A percentile compares a stretch with the other conserved stretches of the same genome.
Evolutionary conservation across 208 protist species (phyloP).

Genomic region (Lotmaria passim): DNA sequence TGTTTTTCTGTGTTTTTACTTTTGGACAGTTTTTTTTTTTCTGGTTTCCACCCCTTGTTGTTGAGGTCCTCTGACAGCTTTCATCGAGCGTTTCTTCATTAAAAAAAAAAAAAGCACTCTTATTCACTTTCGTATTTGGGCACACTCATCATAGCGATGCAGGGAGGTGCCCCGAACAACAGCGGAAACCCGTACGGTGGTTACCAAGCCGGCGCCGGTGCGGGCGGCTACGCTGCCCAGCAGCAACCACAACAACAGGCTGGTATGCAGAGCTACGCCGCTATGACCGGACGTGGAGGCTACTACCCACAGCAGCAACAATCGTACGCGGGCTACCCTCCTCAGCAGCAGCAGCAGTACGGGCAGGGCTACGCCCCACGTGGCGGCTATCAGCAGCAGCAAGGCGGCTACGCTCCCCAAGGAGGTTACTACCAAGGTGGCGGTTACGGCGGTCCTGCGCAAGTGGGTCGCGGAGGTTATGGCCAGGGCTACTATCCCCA

Average conservation of each 20-base stretch:
- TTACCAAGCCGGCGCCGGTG: conserved; percentile 28
- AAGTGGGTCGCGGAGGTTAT: conserved; percentile 1
- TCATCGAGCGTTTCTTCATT: background rate
- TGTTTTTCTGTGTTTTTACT: background rate
- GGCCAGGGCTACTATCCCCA: conserved; percentile 24
- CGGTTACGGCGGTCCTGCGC: conserved; percentile 6
- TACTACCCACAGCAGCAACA: conserved; percentile 34
- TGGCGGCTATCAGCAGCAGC: conserved; percentile 30
- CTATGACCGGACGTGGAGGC: conserved; percentile 12
- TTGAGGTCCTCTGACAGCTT: background rate
- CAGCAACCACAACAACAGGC: conserved; percentile 8
- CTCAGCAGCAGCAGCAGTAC: conserved; percentile 34
- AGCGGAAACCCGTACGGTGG: conserved; percentile 27
- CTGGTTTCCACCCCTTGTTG: conserved; percentile 1
- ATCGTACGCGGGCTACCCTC: too few species aligned
- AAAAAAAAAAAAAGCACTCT: too few species aligned
- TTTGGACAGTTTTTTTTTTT: conserved; percentile 20
- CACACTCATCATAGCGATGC: too few species aligned
- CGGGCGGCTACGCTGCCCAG: conserved; percentile 30
- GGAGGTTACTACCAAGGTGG: conserved; percentile 38
- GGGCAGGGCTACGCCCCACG: conserved; percentile 1
- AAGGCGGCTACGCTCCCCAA: conserved; percentile 21
- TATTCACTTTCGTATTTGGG: too few species aligned
- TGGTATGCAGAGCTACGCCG: background rate
- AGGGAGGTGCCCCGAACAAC: conserved; percentile 35